Evolutionary conservation across 106 monocot genomes (phyloP).

Genomic region (Apostasia shenzhenica): DNA sequence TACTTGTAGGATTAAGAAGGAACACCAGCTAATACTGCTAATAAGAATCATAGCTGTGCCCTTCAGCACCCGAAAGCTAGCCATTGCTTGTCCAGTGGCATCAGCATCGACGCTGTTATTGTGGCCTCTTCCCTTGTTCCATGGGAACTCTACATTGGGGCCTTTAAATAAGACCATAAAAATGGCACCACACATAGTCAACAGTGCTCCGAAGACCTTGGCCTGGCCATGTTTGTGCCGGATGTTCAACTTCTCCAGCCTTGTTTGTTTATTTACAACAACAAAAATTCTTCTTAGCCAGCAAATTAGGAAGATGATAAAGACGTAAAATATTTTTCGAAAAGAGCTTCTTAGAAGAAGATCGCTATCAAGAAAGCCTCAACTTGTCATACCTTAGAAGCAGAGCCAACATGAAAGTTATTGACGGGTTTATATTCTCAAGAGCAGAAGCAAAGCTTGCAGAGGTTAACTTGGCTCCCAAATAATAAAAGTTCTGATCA

Average conservation of each 20-base stretch:
- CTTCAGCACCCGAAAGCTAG: constrained; percentile 22
- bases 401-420: constrained; percentile 68
- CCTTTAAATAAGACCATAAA: constrained; percentile 76
- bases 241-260: constrained; percentile 65
- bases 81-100: neutral
- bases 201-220: constrained; percentile 57
- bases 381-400: constrained; percentile 34
- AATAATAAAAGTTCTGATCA: constrained; percentile 77
- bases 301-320: no score
- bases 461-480: constrained; percentile 67
- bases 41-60: constrained; percentile 46
- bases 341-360: no score
- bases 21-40: constrained; percentile 43
- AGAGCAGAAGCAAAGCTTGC: constrained; percentile 60
- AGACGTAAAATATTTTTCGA: no score
- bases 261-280: neutral
- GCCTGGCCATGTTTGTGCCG: constrained; percentile 35
- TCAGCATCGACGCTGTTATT: neutral
- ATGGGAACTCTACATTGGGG: constrained; percentile 37
- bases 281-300: no score
- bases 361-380: no score
- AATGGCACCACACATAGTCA: constrained; percentile 61
- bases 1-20: constrained; percentile 64
- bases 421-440: constrained; percentile 67
- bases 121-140: constrained; percentile 22